Evolutionary conservation across 1,284 basidiomycete species (phyloP).

Genomic region (Spongispora temasekensis): DNA sequence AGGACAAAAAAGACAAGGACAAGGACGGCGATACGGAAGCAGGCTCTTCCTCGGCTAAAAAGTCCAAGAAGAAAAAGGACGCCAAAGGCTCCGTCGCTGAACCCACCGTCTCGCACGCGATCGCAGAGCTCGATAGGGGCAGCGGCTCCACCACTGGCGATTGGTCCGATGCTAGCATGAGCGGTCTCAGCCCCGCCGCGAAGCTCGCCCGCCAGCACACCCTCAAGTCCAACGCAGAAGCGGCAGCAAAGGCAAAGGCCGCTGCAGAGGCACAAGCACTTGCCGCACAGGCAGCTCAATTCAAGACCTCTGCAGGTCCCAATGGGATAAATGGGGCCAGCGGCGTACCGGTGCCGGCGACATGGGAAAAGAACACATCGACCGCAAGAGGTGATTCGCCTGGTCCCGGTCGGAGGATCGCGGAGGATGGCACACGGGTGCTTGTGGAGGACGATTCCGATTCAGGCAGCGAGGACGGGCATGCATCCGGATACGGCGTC

Average conservation of each 20-base stretch:
- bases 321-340: slow-evolving; percentile 21
- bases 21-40: slow-evolving; percentile 48
- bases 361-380: slow-evolving; percentile 83
- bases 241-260: slow-evolving; percentile 69
- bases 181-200: slow-evolving; percentile 89
- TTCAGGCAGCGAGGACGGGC: slow-evolving; percentile 51
- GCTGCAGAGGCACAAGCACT: slow-evolving; percentile 51
- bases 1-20: slow-evolving; percentile 78
- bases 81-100: slow-evolving; percentile 68
- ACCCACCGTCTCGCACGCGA: slow-evolving; percentile 81
- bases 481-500: slow-evolving; percentile 21
- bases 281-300: slow-evolving; percentile 38
- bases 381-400: slow-evolving; percentile 51
- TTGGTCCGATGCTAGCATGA: slow-evolving; percentile 60
- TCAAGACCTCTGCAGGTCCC: slow-evolving; percentile 33
- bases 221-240: slow-evolving; percentile 81
- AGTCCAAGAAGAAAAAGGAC: slow-evolving; percentile 50
- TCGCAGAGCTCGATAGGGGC: slow-evolving; percentile 80
- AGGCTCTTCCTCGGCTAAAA: slow-evolving; percentile 42
- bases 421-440: slow-evolving; percentile 69
- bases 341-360: slow-evolving; percentile 50
- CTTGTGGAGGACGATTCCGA: slow-evolving; percentile 75
- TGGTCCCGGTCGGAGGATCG: slow-evolving; percentile 47
- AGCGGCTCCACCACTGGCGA: slow-evolving; percentile 43
- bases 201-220: slow-evolving; percentile 90